A percentile compares a stretch with the other conserved stretches of the same genome.
Evolutionary conservation across 75 land plant genomes (phyloP).

Genomic region (Picea glauca): DNA sequence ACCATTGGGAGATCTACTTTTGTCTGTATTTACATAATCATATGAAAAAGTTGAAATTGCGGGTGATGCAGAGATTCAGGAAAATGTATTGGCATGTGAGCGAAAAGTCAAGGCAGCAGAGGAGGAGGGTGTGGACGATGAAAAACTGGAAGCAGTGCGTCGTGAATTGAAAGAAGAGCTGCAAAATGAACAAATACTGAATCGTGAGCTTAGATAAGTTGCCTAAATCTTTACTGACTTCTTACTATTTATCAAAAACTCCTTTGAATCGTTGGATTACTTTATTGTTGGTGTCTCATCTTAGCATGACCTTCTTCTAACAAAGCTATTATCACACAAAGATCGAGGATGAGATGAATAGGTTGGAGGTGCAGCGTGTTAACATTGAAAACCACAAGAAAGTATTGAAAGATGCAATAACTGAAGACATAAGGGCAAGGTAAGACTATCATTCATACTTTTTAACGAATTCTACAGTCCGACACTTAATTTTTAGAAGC

Average conservation of each 20-base stretch:
- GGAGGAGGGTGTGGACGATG: not conserved
- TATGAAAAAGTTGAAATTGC: too few relatives aligned
- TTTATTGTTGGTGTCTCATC: not conserved
- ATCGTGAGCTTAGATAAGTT: slow-evolving; percentile 10
- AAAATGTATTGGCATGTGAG: not conserved
- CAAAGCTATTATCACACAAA: not conserved
- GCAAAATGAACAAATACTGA: not conserved
- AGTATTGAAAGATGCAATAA: not conserved
- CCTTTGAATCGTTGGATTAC: not conserved
- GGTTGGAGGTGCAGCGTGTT: slow-evolving; percentile 6
- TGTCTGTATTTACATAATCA: too few relatives aligned
- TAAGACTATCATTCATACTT: not conserved
- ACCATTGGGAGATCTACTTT: too few relatives aligned
- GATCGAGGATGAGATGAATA: slow-evolving; percentile 5
- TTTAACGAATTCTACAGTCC: too few relatives aligned
- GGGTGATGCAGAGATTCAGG: not conserved
- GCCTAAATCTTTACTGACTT: not conserved
- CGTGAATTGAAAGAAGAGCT: not conserved
- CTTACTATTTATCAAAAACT: too few relatives aligned
- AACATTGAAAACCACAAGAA: not conserved
- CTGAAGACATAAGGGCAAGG: not conserved
- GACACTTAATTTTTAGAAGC: too few relatives aligned
- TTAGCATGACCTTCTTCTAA: not conserved
- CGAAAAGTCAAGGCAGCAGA: not conserved
- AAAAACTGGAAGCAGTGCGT: not conserved